Evolutionary conservation across 352 stramenopile species (phyloP), one percentile per base, ranked within the genome.

Genomic region (Salisapilia sapeloensis): DNA sequence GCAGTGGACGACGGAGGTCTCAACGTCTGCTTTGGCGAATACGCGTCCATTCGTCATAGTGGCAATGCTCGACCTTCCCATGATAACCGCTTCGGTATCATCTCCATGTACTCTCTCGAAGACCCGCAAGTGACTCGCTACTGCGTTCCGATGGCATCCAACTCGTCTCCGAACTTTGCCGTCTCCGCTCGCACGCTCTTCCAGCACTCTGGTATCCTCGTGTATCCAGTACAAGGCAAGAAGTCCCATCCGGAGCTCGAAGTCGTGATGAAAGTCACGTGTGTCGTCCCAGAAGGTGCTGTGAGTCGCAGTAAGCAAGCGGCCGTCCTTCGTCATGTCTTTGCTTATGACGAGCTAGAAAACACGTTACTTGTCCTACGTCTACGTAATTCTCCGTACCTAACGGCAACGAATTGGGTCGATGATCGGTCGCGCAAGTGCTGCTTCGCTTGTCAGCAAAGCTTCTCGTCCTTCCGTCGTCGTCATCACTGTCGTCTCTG

Each of bases 401-500:
- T 78, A 7, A 66, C 54, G 21, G 60, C 59, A 1, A 47, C 53
- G 22, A 52, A 69, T 20, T 82, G 65, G 65, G 56, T 77, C 28
- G 60, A 63, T 24, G 48, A 63, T 21, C 43, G 48, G 22, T 29
- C 35, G 13, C 49, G 65, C 29, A 79, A 78, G 35, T 64, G 42
- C 32, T 84, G 69, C 38, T 46, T 44, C 12, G 46, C 75, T 29
- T 84, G 69, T 29, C 46, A 60, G n/a, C 43, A 62, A 18, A 54
- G 57, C 15, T 84, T 84, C 39, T 44, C 48, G 18, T 60, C 60
- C 22, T 61, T 74, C 15, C 39, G 62, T 14, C 43, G 48, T 1
- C 56, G 64, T 28, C 69, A 85, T 38, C 69, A 85, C 42, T 85
- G 69, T 29, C 65, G 69, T 2, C 56, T 85, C 0, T 85, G 69